Percentiles rank a stretch among this genome's conserved stretches.
phyloP scores from a whole-genome alignment of 352 stramenopile species.

The Blastocystis sp. region DNA sequence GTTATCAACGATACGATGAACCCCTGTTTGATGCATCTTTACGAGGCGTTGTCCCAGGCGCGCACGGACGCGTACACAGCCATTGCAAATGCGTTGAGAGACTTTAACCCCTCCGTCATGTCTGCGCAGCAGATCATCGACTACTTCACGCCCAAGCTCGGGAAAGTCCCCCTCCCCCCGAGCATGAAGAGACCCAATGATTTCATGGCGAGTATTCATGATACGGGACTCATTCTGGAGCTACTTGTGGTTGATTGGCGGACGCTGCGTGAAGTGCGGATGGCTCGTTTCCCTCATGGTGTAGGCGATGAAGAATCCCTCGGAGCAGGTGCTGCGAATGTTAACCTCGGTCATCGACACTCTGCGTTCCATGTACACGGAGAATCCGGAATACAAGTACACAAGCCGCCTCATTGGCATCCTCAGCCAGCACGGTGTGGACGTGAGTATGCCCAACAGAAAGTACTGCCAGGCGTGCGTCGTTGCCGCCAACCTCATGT shows the following conservation, averaged over 20 bases:
- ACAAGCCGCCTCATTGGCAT: neutral
- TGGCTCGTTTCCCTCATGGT: neutral
- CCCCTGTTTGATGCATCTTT: neutral
- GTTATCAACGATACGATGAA: slow-evolving; percentile 57
- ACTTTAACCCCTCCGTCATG: neutral
- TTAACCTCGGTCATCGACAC: neutral
- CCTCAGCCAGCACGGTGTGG: neutral
- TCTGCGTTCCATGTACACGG: slow-evolving; percentile 4
- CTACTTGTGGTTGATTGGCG: slow-evolving; percentile 12
- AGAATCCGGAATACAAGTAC: slow-evolving; percentile 47
- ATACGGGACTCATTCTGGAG: slow-evolving; percentile 12
- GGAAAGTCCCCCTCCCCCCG: neutral
- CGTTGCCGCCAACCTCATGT: slow-evolving; percentile 1
- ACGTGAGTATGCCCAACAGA: neutral
- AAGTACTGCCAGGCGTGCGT: slow-evolving; percentile 47
- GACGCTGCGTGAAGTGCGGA: neutral
- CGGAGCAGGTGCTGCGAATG: neutral
- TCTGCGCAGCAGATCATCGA: neutral
- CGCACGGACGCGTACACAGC: neutral
- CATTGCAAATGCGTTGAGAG: neutral
- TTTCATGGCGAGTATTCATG: slow-evolving; percentile 8
- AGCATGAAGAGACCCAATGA: neutral
- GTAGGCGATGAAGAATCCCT: neutral
- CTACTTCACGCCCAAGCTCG: neutral
- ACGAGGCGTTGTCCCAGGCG: neutral